Evolutionary conservation across 352 stramenopile genomes (phyloP).

Genomic region (Lagenidium sp.): DNA sequence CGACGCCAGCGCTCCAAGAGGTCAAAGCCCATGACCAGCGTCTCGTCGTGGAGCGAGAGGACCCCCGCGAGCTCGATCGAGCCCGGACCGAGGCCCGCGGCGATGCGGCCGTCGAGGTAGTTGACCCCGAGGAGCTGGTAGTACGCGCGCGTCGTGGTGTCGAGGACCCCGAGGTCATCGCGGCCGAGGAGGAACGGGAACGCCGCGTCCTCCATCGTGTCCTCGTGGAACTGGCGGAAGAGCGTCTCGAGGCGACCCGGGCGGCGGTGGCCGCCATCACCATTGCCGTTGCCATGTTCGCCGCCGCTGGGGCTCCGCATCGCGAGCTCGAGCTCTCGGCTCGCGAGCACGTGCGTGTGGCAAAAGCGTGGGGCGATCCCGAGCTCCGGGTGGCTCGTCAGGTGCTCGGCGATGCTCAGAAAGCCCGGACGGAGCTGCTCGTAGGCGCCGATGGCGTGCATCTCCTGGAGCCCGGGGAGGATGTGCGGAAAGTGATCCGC

Average conservation of each 20-base stretch:
- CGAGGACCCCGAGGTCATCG: slow-evolving; percentile 38
- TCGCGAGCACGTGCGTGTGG: slow-evolving; percentile 26
- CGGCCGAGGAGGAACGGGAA: slow-evolving; percentile 48
- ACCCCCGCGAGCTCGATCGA: slow-evolving; percentile 45
- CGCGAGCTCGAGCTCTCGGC: slow-evolving; percentile 22
- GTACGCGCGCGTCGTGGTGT: slow-evolving; percentile 28
- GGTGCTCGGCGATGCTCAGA: slow-evolving; percentile 25
- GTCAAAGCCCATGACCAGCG: slow-evolving; percentile 48
- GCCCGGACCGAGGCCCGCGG: slow-evolving; percentile 36
- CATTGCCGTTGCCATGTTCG: no score
- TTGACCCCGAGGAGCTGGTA: slow-evolving; percentile 54
- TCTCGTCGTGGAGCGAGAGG: slow-evolving; percentile 34
- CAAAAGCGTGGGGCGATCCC: slow-evolving; percentile 45
- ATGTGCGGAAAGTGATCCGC: slow-evolving; percentile 22
- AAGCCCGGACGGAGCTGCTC: slow-evolving; percentile 32
- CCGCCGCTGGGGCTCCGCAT: slow-evolving; percentile 7
- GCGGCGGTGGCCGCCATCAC: no score
- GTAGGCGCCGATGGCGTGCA: slow-evolving; percentile 23
- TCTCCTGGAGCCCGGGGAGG: slow-evolving; percentile 8
- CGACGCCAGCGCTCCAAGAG: slow-evolving; percentile 55
- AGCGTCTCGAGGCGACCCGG: slow-evolving; percentile 17
- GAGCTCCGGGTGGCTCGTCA: slow-evolving; percentile 13
- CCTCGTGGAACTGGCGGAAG: slow-evolving; percentile 23
- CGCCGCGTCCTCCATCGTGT: slow-evolving; percentile 30
- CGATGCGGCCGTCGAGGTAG: slow-evolving; percentile 41